Conservation (phyloP, 2,329 filamentous ascomycete species). For the Cercospora sp. region DNA sequence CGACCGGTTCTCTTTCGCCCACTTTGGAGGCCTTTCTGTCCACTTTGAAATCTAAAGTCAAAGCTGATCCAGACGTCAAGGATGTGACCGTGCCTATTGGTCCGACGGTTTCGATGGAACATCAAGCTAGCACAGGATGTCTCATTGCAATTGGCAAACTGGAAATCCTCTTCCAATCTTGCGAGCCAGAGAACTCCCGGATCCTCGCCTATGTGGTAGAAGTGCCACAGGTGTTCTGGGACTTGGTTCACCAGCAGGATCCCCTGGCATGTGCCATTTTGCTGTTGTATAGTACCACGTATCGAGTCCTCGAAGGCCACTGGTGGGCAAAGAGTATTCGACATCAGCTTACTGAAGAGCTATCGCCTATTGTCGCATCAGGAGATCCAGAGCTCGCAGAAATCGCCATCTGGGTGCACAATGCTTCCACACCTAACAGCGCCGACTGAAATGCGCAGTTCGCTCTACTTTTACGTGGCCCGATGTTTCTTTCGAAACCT, state of each 20-base stretch:
- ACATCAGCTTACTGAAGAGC: slow-evolving; percentile 22
- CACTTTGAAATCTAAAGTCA: slow-evolving; percentile 18
- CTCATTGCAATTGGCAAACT: slow-evolving; percentile 20
- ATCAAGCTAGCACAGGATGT: slow-evolving; percentile 15
- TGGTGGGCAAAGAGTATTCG: slow-evolving; percentile 25
- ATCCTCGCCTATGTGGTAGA: slow-evolving; percentile 24
- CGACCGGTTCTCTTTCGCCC: background rate
- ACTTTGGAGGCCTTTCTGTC: slow-evolving; percentile 18
- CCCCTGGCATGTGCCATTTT: slow-evolving; percentile 22
- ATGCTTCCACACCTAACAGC: background rate
- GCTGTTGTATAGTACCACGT: slow-evolving; percentile 21
- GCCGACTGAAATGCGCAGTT: background rate
- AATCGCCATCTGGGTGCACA: slow-evolving; percentile 23
- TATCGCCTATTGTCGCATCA: slow-evolving; percentile 18
- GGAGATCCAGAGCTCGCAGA: slow-evolving; percentile 22
- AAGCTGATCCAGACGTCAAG: background rate
- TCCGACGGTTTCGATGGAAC: background rate
- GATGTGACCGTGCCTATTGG: background rate
- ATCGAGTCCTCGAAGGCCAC: slow-evolving; percentile 16
- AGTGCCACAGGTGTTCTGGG: slow-evolving; percentile 21
- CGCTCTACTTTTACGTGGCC: too few relatives aligned
- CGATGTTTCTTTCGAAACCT: too few relatives aligned
- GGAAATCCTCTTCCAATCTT: slow-evolving; percentile 15
- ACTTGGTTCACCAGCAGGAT: slow-evolving; percentile 14
- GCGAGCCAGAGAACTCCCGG: slow-evolving; percentile 16